Evolutionary conservation across 441 rosid genomes (phyloP).

Genomic region (Populus trichocarpa): DNA sequence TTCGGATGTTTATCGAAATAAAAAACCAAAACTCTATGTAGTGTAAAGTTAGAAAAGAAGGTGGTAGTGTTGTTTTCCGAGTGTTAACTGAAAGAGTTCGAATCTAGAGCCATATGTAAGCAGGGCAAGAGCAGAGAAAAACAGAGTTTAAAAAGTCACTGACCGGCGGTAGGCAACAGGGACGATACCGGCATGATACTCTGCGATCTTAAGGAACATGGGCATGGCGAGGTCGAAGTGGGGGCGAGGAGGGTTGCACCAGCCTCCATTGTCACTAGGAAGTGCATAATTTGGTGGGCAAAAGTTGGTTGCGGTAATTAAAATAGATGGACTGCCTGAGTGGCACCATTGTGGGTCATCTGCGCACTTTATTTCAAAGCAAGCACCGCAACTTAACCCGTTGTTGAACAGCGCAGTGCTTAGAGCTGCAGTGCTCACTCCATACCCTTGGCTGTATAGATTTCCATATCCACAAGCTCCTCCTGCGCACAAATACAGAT

Average conservation of each 20-base stretch:
- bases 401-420: slow-evolving; percentile 69
- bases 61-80: neutral
- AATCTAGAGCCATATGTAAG: neutral
- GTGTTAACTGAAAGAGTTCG: neutral
- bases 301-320: slow-evolving; percentile 61
- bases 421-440: slow-evolving; percentile 66
- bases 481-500: slow-evolving; percentile 27
- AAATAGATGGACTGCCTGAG: slow-evolving; percentile 58
- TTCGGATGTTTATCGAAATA: neutral
- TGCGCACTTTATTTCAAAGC: slow-evolving; percentile 65
- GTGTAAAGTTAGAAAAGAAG: neutral
- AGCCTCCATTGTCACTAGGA: slow-evolving; percentile 61
- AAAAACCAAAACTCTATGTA: neutral
- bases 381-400: slow-evolving; percentile 67
- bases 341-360: slow-evolving; percentile 61
- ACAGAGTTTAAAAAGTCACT: neutral
- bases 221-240: slow-evolving; percentile 75
- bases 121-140: neutral
- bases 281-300: slow-evolving; percentile 68
- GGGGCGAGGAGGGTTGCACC: slow-evolving; percentile 67
- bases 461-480: slow-evolving; percentile 77
- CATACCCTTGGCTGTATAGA: slow-evolving; percentile 68
- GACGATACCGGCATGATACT: slow-evolving; percentile 64
- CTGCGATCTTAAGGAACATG: slow-evolving; percentile 60
- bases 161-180: slow-evolving; percentile 59